Percentiles rank a stretch among this genome's conserved stretches.
Conservation (phyloP, 2,329 filamentous ascomycete species). For the Pyricularia pennisetigena region DNA sequence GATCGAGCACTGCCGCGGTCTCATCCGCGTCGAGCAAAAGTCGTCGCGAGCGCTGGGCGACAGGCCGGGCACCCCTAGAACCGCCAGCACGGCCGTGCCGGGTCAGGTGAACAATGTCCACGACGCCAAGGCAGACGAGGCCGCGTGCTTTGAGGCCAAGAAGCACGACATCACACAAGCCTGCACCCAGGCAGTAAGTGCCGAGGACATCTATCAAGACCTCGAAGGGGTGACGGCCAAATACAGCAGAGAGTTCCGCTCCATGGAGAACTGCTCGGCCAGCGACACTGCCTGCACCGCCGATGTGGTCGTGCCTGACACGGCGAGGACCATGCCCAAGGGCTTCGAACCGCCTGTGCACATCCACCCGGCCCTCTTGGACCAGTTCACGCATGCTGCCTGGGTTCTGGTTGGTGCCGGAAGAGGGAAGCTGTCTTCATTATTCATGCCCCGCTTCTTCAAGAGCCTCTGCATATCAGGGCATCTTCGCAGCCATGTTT, state of each 20-base stretch:
- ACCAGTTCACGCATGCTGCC: slow-evolving; percentile 16
- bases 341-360: slow-evolving; percentile 30
- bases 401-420: slow-evolving; percentile 13
- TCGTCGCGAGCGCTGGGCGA: background rate
- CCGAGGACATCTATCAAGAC: slow-evolving; percentile 9
- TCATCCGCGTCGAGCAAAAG: slow-evolving; percentile 10
- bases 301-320: slow-evolving; percentile 30
- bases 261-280: slow-evolving; percentile 11
- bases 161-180: background rate
- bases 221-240: slow-evolving; percentile 8
- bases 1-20: slow-evolving; percentile 18
- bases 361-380: slow-evolving; percentile 35
- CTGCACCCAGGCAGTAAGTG: background rate
- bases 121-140: background rate
- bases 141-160: background rate
- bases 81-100: background rate
- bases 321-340: slow-evolving; percentile 32
- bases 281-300: slow-evolving; percentile 18
- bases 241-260: slow-evolving; percentile 11
- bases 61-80: background rate
- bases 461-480: slow-evolving; percentile 19
- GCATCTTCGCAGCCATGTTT: slow-evolving; percentile 11
- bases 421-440: slow-evolving; percentile 15
- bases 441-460: slow-evolving; percentile 26
- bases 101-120: slow-evolving; percentile 5